phyloP scores from a whole-genome alignment of 1,284 basidiomycete genomes.

The Schizophyllum commune region DNA sequence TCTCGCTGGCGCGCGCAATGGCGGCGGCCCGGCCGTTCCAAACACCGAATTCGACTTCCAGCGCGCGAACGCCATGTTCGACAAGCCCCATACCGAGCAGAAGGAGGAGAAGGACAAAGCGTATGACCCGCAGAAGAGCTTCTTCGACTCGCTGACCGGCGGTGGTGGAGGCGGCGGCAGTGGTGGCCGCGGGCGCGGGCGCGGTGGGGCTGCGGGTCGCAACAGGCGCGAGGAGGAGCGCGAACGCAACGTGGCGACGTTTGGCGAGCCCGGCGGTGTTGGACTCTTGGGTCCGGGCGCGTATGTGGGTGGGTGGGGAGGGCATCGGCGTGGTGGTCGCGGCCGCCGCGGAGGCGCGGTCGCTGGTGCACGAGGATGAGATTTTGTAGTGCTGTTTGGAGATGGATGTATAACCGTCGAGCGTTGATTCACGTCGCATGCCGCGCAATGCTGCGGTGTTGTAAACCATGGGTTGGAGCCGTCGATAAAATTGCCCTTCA shows the following conservation, averaged over 20 bases:
- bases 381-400: not conserved
- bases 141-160: constrained; percentile 67
- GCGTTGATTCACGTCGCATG: not conserved
- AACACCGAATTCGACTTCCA: constrained; percentile 72
- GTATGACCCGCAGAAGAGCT: constrained; percentile 69
- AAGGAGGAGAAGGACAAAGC: constrained; percentile 31
- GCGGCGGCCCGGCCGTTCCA: constrained; percentile 37
- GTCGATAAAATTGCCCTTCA: too few species aligned
- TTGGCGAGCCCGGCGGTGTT: constrained; percentile 72
- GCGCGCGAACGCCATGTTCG: constrained; percentile 66
- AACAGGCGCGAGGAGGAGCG: constrained; percentile 72
- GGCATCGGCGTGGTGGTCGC: constrained; percentile 14
- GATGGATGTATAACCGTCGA: not conserved
- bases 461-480: too few species aligned
- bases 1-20: constrained; percentile 43
- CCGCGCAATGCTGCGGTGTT: not conserved
- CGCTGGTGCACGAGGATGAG: not conserved
- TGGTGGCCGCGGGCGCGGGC: constrained; percentile 33
- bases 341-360: constrained; percentile 12
- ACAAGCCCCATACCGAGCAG: constrained; percentile 35
- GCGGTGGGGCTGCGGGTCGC: constrained; percentile 45
- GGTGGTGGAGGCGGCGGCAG: constrained; percentile 27
- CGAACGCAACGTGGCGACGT: constrained; percentile 73
- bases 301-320: constrained; percentile 42
- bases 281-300: constrained; percentile 61